Evolutionary conservation across 2,329 filamentous ascomycete genomes (phyloP).

Genomic region (Curvularia spicifera): DNA sequence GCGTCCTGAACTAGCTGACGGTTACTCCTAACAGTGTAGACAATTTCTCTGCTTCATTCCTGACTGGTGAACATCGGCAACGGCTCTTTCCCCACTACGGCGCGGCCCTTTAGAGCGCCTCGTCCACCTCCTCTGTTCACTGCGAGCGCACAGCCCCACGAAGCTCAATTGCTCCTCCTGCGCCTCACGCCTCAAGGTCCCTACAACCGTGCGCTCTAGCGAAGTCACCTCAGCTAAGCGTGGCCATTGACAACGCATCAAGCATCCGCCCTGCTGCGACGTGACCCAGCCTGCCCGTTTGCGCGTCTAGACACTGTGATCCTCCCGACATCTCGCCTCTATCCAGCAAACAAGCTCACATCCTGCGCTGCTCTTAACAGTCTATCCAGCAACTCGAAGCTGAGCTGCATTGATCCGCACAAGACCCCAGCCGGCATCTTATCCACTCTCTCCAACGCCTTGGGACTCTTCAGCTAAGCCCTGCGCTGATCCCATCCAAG

Average conservation of each 20-base stretch:
- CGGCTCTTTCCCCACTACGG: slow-evolving; percentile 46
- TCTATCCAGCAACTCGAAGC: neutral
- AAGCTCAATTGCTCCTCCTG: slow-evolving; percentile 31
- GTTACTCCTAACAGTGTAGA: slow-evolving; percentile 43
- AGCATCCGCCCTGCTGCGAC: slow-evolving; percentile 48
- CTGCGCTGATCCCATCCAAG: slow-evolving; percentile 39
- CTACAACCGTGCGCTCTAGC: slow-evolving; percentile 39
- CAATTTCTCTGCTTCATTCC: slow-evolving; percentile 36
- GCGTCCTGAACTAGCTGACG: slow-evolving; percentile 45
- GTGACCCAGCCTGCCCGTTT: slow-evolving; percentile 42
- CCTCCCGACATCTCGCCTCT: slow-evolving; percentile 36
- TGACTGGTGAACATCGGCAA: slow-evolving; percentile 45
- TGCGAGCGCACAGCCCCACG: slow-evolving; percentile 42
- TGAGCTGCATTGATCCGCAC: slow-evolving; percentile 8
- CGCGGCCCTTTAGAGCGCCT: slow-evolving; percentile 43
- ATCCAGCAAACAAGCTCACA: slow-evolving; percentile 43
- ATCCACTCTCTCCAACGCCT: slow-evolving; percentile 28
- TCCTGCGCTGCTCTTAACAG: slow-evolving; percentile 22
- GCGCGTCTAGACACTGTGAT: slow-evolving; percentile 40
- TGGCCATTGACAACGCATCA: slow-evolving; percentile 55
- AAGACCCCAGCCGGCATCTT: slow-evolving; percentile 4
- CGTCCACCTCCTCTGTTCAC: slow-evolving; percentile 25
- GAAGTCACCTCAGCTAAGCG: slow-evolving; percentile 47
- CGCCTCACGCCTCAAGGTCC: slow-evolving; percentile 32
- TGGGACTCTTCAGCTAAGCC: slow-evolving; percentile 31